Evolutionary conservation across 2,329 filamentous ascomycete species (phyloP).

Genomic region (Cladosporium sp.): DNA sequence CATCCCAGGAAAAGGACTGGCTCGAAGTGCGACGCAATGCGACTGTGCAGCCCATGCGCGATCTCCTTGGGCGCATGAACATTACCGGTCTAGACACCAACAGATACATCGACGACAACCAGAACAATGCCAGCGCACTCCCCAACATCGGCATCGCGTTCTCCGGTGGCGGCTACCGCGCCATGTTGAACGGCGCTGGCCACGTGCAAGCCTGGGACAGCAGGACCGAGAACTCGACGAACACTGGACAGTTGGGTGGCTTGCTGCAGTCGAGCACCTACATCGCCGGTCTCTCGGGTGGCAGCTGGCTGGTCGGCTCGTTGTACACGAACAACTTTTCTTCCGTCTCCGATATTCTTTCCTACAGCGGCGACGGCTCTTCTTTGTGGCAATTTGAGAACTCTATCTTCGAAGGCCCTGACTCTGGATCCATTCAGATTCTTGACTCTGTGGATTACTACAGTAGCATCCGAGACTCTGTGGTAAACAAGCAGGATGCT

Average conservation of each 20-base stretch:
- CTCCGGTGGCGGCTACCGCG: conserved; percentile 80
- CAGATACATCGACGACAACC: conserved; percentile 59
- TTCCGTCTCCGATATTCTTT: conserved; percentile 53
- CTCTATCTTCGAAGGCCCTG: conserved; percentile 55
- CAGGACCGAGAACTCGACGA: conserved; percentile 58
- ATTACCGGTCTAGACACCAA: conserved; percentile 75
- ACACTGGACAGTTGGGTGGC: conserved; percentile 65
- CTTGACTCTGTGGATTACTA: conserved; percentile 58
- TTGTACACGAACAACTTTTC: conserved; percentile 74
- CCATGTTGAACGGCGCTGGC: conserved; percentile 78
- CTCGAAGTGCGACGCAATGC: conserved; percentile 63
- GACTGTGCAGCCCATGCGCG: conserved; percentile 67
- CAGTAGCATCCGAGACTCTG: conserved; percentile 50
- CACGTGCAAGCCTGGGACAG: conserved; percentile 72
- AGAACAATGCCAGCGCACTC: conserved; percentile 49
- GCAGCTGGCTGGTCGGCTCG: conserved; percentile 78
- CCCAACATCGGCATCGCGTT: conserved; percentile 70
- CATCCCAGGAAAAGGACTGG: conserved; percentile 67
- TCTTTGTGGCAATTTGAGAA: conserved; percentile 58
- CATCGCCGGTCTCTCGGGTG: conserved; percentile 72
- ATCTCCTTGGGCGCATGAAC: conserved; percentile 63
- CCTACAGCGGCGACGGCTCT: conserved; percentile 32
- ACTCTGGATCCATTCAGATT: conserved; percentile 44
- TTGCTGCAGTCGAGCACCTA: conserved; percentile 78
- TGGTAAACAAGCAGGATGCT: conserved; percentile 56